Percentiles rank a stretch among this genome's conserved stretches.
These are phyloP conservation scores for Candida schatavii DNA, from an alignment of 805 yeast species.

Conservation along the genomic window DNA sequence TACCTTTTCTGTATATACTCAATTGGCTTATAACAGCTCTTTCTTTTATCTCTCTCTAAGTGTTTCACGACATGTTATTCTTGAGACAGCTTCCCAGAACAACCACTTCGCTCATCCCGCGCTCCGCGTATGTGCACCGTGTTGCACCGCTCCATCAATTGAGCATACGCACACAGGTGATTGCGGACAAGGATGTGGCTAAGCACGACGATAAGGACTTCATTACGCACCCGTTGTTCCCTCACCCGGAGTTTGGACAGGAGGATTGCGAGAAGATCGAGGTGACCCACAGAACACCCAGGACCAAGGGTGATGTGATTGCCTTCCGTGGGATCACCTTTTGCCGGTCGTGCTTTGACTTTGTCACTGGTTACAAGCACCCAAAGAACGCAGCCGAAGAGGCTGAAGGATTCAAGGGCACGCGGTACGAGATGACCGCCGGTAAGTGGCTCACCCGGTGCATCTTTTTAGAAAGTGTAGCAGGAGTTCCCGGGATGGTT, in stretches of 20 bases:
- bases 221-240: conserved; percentile 39
- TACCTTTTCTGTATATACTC: neutral
- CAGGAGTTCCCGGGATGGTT: conserved; percentile 80
- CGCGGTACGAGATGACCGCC: conserved; percentile 54
- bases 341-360: conserved; percentile 54
- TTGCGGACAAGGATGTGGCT: conserved; percentile 16
- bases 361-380: conserved; percentile 62
- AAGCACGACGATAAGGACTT: conserved; percentile 31
- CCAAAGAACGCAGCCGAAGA: conserved; percentile 37
- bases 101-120: neutral
- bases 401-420: conserved; percentile 29
- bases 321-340: conserved; percentile 47
- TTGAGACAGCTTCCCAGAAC: neutral
- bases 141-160: conserved; percentile 12
- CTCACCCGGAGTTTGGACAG: conserved; percentile 30
- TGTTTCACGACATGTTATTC: neutral
- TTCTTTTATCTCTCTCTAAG: too few relatives aligned
- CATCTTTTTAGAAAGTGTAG: conserved; percentile 66
- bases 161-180: conserved; percentile 25
- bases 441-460: conserved; percentile 61
- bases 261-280: conserved; percentile 37
- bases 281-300: conserved; percentile 52
- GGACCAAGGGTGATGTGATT: conserved; percentile 45
- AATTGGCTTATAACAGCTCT: neutral
- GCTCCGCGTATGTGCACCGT: too few relatives aligned